Evolutionary conservation across 1,284 basidiomycete species (phyloP).

Genomic region (Apiotrichum gracile): DNA sequence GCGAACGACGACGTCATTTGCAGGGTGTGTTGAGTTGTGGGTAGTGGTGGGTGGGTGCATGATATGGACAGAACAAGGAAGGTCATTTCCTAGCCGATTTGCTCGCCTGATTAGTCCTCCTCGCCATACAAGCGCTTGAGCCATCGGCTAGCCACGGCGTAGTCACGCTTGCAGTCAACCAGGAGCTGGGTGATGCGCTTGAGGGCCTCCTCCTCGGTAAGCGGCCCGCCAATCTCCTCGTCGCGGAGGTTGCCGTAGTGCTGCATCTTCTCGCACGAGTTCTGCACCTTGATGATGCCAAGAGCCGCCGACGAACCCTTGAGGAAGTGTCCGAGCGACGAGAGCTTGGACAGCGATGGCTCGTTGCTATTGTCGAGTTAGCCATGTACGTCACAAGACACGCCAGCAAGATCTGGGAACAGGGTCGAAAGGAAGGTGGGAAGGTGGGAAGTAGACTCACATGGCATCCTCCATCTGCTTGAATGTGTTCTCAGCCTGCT

Average conservation of each 20-base stretch:
- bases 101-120: conserved; percentile 15
- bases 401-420: not conserved
- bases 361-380: conserved; percentile 6
- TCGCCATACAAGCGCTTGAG: conserved; percentile 52
- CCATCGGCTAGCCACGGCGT: conserved; percentile 55
- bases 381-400: not conserved
- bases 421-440: not conserved
- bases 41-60: not conserved
- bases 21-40: not conserved
- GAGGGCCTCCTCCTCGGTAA: conserved; percentile 60
- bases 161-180: conserved; percentile 55
- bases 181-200: conserved; percentile 57
- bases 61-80: not conserved
- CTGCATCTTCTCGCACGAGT: conserved; percentile 81
- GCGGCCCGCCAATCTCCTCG: conserved; percentile 46
- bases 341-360: conserved; percentile 51
- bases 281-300: conserved; percentile 72
- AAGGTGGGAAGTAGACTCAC: conserved; percentile 57
- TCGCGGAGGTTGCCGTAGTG: conserved; percentile 62
- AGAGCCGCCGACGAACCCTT: conserved; percentile 91
- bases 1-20: not conserved
- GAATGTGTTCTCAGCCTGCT: conserved; percentile 70
- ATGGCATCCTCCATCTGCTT: conserved; percentile 68
- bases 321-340: conserved; percentile 79
- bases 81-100: too few relatives aligned